Percentiles rank a stretch among this genome's conserved stretches.
These are phyloP conservation scores for Ramularia endophylla DNA, from an alignment of 2,329 filamentous ascomycete species.

Conservation along the genomic window DNA sequence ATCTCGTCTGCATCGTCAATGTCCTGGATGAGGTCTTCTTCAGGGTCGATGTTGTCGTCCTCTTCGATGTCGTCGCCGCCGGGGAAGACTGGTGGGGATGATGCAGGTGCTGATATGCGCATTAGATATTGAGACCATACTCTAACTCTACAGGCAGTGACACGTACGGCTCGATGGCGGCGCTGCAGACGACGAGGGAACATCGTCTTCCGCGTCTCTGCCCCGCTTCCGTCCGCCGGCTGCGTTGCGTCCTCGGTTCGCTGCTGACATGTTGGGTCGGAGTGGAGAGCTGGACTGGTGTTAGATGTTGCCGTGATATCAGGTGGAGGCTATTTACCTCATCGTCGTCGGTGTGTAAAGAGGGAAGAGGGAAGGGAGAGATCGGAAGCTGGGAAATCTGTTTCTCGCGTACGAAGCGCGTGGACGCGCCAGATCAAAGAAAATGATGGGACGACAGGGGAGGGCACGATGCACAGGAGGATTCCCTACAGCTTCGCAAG, in stretches of 20 bases:
- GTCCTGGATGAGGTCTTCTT: constrained; percentile 59
- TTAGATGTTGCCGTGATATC: background rate
- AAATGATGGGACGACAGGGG: no score
- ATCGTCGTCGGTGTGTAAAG: constrained; percentile 1
- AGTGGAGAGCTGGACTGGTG: constrained; percentile 64
- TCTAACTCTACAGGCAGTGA: background rate
- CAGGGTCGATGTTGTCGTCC: constrained; percentile 66
- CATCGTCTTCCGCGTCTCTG: constrained; percentile 59
- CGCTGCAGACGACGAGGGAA: constrained; percentile 50
- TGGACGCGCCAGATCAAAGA: no score
- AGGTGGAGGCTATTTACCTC: background rate
- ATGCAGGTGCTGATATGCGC: constrained; percentile 51
- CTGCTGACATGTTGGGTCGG: constrained; percentile 72
- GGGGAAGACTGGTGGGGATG: constrained; percentile 60
- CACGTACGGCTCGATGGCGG: constrained; percentile 61
- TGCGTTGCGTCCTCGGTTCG: constrained; percentile 63
- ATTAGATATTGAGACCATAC: constrained; percentile 4
- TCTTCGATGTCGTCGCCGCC: constrained; percentile 59
- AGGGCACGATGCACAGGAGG: no score
- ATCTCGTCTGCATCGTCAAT: constrained; percentile 63
- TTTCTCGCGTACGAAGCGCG: no score
- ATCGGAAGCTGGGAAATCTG: no score
- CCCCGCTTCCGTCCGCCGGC: constrained; percentile 55
- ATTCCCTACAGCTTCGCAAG: no score
- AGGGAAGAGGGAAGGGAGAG: background rate